Base-by-base conservation (phyloP, 352 stramenopile genomes). In the Globisporangium recalcitrans region DNA sequence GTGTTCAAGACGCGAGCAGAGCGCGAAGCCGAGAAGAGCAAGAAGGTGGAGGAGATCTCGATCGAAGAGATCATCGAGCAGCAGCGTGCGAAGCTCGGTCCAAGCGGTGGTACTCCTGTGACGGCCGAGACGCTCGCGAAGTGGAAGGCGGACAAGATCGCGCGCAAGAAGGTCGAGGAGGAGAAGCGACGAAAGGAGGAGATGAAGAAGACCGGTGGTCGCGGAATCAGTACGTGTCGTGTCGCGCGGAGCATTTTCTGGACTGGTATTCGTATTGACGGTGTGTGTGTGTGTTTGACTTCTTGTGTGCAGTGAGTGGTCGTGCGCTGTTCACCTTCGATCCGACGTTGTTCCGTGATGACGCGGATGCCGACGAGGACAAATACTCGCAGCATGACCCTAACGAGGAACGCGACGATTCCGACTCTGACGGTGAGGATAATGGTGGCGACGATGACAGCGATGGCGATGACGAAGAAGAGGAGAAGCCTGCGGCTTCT, bases 31-130 rank as follows among this genome's bases (percentile, higher is more conserved):
- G 82, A 95, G 65, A 93, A 92, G 66, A 65, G 71, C 60, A 93
- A 90, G 21, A 93, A 93, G 72, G 80, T 87, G 27, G 75, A 80
- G 3, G 87, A 95, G 22, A 76, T 97, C 52, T 93, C 85, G 13
- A 95, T 95, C 51, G 84, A 96, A 60, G 88, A 97, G 70, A 96
- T 95, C 53, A 97, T 97, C 48, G 88, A 97, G 72, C 72, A 94
- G 73, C 85, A 96, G 70, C 86, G 90, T 42, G 82, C 88, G 22
- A 92, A 91, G 70, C 73, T 97, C 21, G 88, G 83, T n/a, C 79
- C 85, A n/a, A 82, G 63, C 5, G 84, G 82, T 16, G 85, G 91
- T 36, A 97, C 88, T 3, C 90, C 87, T 3, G 90, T 97, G 26
- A 97, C 88, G 32, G 85, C 85, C 11, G 89, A 97, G 61, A 70